phyloP scores from a whole-genome alignment of 805 yeast species.

The Maudiozyma turicensis region DNA sequence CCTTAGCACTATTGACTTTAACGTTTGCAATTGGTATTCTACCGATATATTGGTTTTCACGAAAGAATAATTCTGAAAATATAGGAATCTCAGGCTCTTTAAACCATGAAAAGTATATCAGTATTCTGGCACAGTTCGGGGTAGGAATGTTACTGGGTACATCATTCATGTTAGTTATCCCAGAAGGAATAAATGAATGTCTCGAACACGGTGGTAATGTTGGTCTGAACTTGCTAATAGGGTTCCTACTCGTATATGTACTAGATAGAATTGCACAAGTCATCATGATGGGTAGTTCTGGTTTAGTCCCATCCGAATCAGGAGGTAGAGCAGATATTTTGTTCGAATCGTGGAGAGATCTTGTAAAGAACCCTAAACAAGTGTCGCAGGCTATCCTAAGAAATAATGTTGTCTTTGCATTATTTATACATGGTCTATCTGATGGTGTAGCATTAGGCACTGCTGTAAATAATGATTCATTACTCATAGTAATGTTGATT shows the following conservation, averaged over 20 bases:
- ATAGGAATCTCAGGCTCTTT: background rate
- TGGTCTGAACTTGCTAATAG: conserved; percentile 40
- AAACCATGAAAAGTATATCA: conserved; percentile 15
- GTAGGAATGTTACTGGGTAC: conserved; percentile 50
- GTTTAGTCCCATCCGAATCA: background rate
- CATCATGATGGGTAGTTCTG: conserved; percentile 3
- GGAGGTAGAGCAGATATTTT: background rate
- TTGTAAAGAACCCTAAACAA: conserved; percentile 15
- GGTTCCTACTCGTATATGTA: conserved; percentile 40
- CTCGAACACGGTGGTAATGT: conserved; percentile 28
- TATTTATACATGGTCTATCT: conserved; percentile 48
- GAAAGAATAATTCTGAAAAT: background rate
- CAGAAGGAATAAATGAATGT: conserved; percentile 44
- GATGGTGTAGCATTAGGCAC: conserved; percentile 61
- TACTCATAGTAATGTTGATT: conserved; percentile 37
- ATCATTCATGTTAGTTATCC: conserved; percentile 43
- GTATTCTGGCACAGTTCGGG: conserved; percentile 38
- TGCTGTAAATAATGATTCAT: conserved; percentile 33
- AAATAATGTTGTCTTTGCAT: conserved; percentile 46
- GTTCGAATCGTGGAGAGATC: conserved; percentile 13
- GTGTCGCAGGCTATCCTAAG: conserved; percentile 26
- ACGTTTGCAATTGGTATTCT: conserved; percentile 25
- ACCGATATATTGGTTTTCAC: conserved; percentile 16
- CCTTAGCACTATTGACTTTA: conserved; percentile 9
- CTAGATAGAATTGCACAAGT: conserved; percentile 32